Evolutionary conservation across 148 eudicot species (phyloP).

Genomic region (Rheum nobile): DNA sequence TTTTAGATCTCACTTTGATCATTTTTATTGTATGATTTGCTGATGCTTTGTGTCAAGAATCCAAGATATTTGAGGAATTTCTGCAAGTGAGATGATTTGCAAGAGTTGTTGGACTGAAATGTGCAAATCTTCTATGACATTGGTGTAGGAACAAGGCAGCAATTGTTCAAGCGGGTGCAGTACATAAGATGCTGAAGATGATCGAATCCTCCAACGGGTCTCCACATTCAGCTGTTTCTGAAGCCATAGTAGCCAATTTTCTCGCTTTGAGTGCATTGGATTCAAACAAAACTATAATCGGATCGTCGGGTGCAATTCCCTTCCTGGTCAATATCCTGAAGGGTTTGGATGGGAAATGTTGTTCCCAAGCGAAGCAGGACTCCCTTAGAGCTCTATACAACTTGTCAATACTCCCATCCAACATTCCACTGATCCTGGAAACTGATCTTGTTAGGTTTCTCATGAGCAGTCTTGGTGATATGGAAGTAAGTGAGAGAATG

Average conservation of each 20-base stretch:
- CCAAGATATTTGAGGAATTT: neutral
- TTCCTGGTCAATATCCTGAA: constrained; percentile 46
- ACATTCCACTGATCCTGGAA: constrained; percentile 40
- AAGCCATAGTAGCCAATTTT: constrained; percentile 84
- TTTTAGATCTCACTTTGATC: neutral
- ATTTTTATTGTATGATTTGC: neutral
- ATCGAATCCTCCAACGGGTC: constrained; percentile 36
- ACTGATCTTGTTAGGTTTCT: constrained; percentile 44
- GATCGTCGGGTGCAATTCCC: constrained; percentile 67
- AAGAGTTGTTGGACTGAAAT: neutral
- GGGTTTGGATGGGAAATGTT: constrained; percentile 18
- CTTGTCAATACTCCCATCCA: constrained; percentile 53
- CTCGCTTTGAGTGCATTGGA: constrained; percentile 86
- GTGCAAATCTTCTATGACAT: neutral
- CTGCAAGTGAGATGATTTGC: neutral
- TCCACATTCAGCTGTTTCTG: constrained; percentile 27
- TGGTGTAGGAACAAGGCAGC: constrained; percentile 70
- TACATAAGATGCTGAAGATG: constrained; percentile 80
- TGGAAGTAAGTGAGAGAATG: constrained; percentile 65
- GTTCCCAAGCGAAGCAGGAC: constrained; percentile 61
- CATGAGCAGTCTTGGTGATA: constrained; percentile 43
- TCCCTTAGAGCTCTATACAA: constrained; percentile 73
- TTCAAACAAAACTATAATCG: constrained; percentile 74
- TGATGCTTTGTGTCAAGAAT: neutral
- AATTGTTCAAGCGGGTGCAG: constrained; percentile 82